phyloP scores from a whole-genome alignment of 768 basidiomycete species.

The Amanita rubescens region DNA sequence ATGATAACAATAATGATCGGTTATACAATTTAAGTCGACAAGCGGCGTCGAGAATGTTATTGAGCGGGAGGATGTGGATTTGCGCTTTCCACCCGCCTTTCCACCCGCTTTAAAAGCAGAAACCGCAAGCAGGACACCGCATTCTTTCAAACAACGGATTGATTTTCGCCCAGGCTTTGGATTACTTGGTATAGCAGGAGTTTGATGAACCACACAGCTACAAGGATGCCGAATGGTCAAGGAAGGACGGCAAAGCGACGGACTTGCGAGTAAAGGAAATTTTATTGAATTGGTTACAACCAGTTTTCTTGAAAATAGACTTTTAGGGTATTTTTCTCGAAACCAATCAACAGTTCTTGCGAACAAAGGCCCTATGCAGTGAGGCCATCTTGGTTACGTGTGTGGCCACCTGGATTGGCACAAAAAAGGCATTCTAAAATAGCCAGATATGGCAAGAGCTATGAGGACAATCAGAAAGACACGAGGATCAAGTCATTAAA shows the following conservation, averaged over 20 bases:
- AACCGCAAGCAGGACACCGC: background rate
- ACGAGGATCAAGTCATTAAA: background rate
- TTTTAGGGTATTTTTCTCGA: background rate
- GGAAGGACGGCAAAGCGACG: background rate
- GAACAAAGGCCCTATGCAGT: background rate
- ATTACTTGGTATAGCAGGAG: background rate
- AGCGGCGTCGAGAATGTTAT: background rate
- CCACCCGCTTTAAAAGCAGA: background rate
- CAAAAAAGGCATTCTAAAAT: background rate
- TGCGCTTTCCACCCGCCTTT: background rate
- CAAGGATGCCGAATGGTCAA: background rate
- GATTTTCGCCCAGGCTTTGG: background rate
- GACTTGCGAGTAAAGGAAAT: background rate
- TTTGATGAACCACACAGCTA: background rate
- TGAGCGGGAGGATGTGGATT: background rate
- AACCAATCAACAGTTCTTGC: slow-evolving; percentile 1
- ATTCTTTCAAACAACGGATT: background rate
- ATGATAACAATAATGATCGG: background rate
- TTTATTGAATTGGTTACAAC: background rate
- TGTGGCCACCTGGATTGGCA: background rate
- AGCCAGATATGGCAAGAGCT: background rate
- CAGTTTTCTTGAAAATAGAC: background rate
- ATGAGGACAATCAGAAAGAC: background rate
- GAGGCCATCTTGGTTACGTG: background rate
- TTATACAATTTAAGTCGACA: background rate